phyloP scores from a whole-genome alignment of 139 green algal genomes.

The Tetradesmus obliquus region DNA sequence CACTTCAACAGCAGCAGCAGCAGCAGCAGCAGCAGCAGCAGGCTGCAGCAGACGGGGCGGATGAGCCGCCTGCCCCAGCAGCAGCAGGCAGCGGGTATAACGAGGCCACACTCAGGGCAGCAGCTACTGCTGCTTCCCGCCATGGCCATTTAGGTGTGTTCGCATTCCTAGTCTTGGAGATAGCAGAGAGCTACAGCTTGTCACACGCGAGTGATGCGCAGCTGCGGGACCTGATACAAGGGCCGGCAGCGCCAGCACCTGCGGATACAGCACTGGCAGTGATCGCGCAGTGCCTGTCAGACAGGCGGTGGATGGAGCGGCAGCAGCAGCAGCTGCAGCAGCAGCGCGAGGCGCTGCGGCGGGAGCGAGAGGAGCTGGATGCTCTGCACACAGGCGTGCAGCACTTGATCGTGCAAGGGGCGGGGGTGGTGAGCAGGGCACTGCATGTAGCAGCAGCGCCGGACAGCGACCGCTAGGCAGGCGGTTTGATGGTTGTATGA shows the following conservation, averaged over 20 bases:
- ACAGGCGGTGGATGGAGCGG: background rate
- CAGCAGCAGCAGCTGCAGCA: background rate
- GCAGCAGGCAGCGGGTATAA: background rate
- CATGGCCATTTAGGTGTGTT: background rate
- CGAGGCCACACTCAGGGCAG: background rate
- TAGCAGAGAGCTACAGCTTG: background rate
- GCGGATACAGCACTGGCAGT: background rate
- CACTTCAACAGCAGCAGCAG: background rate
- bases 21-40: background rate
- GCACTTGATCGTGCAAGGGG: constrained; percentile 15
- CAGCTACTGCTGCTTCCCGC: background rate
- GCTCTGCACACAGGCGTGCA: background rate
- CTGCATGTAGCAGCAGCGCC: background rate
- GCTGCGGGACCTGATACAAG: background rate
- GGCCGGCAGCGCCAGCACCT: background rate
- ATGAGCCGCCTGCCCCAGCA: background rate
- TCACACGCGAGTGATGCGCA: background rate
- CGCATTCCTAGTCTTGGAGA: background rate
- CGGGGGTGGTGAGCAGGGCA: constrained; percentile 5
- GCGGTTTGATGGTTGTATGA: too few species aligned
- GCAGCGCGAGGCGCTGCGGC: background rate
- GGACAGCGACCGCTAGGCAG: background rate
- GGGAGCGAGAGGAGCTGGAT: constrained; percentile 10
- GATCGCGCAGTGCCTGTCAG: background rate
- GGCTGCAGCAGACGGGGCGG: background rate